These are phyloP conservation scores for Cystoisospora suis DNA, from an alignment of 169 alveolate species.

Conservation along the genomic window DNA sequence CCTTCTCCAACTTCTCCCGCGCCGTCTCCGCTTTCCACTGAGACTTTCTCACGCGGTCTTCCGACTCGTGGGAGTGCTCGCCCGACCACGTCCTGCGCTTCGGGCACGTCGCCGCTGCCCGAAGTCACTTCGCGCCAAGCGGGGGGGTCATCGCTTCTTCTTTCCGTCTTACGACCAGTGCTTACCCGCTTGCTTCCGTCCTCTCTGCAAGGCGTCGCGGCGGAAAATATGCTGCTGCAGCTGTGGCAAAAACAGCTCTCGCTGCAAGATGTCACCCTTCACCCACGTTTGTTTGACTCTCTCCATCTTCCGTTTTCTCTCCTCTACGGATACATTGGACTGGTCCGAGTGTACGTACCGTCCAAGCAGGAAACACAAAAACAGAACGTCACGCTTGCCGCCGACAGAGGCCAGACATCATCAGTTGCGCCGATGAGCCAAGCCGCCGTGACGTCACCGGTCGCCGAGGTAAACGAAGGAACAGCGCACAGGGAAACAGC, in stretches of 20 bases:
- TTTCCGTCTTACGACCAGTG: not conserved
- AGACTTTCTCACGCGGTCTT: too few relatives aligned
- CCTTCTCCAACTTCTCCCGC: too few relatives aligned
- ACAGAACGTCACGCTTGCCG: too few relatives aligned
- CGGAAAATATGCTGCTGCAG: not conserved
- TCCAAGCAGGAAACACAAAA: not conserved
- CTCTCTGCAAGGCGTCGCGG: slow-evolving; percentile 11
- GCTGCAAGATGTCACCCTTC: slow-evolving; percentile 1
- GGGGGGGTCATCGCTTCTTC: not conserved
- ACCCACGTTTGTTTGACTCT: not conserved
- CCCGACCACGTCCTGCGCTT: too few relatives aligned
- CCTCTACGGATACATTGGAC: slow-evolving; percentile 24
- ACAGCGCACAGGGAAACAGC: not conserved
- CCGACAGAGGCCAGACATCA: too few relatives aligned
- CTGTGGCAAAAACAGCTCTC: not conserved
- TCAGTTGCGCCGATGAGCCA: not conserved
- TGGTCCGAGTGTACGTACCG: not conserved
- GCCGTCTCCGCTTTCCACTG: too few relatives aligned
- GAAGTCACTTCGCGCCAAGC: not conserved
- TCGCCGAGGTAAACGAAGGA: not conserved
- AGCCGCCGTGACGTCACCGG: not conserved
- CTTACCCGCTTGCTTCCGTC: slow-evolving; percentile 23
- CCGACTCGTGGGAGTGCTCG: too few relatives aligned
- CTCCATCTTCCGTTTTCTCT: slow-evolving; percentile 16
- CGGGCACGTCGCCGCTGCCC: slow-evolving; percentile 1